Evolutionary conservation across 306 rosid genomes (phyloP).

Genomic region (Dryas drummondii): DNA sequence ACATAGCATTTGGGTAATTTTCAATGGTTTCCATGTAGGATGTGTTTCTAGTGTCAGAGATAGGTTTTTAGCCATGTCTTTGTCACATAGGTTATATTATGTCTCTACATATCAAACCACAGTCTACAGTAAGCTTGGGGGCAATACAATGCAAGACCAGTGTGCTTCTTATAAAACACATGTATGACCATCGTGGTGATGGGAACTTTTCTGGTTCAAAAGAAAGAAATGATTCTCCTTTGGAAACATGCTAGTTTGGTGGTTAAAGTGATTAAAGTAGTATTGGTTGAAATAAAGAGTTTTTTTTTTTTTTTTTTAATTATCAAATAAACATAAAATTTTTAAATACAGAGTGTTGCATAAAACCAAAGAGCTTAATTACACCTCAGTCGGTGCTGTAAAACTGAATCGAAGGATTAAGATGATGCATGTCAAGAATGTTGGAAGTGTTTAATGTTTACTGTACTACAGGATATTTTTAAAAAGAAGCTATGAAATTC

Average conservation of each 20-base stretch:
- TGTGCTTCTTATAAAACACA: background rate
- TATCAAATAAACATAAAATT: background rate
- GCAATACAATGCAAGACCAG: background rate
- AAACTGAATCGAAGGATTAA: background rate
- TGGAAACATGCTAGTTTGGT: background rate
- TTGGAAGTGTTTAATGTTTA: background rate
- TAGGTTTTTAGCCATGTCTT: too few relatives aligned
- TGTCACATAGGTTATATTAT: too few relatives aligned
- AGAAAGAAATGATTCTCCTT: background rate
- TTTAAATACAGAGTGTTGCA: background rate
- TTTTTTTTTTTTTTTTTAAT: background rate
- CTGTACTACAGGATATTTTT: background rate
- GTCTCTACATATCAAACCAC: background rate
- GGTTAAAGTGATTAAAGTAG: background rate
- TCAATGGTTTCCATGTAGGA: too few relatives aligned
- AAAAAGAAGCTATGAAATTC: background rate
- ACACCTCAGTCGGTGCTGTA: background rate
- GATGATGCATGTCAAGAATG: background rate
- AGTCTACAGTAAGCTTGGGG: background rate
- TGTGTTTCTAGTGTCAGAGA: too few relatives aligned
- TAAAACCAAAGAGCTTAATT: background rate
- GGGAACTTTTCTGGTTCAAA: background rate
- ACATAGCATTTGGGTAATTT: too few relatives aligned
- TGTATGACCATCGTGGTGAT: background rate
- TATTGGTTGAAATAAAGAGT: background rate